A percentile compares a stretch with the other conserved stretches of the same genome.
Evolutionary conservation across 768 basidiomycete species (phyloP).

Genomic region (Leccinum pellstonianum): DNA sequence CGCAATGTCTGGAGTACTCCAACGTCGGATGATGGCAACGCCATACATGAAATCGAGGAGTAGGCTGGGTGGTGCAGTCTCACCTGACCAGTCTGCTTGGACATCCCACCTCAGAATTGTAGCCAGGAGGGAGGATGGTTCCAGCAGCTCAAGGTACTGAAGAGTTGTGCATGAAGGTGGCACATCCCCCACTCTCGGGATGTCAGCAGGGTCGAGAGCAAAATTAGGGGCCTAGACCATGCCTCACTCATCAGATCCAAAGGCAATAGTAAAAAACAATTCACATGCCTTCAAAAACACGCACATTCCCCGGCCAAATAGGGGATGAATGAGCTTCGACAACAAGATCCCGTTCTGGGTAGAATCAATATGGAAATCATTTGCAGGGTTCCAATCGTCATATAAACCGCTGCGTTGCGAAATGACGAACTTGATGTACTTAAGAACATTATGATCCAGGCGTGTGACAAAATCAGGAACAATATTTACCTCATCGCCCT

Average conservation of each 20-base stretch:
- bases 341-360: background rate
- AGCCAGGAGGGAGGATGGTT: background rate
- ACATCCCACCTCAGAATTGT: background rate
- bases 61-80: background rate
- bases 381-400: background rate
- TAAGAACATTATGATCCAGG: background rate
- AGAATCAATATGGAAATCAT: background rate
- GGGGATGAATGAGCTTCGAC: background rate
- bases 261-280: background rate
- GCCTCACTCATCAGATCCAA: background rate
- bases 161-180: background rate
- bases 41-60: background rate
- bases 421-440: background rate
- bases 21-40: background rate
- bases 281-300: background rate
- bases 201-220: background rate
- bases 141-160: background rate
- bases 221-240: background rate
- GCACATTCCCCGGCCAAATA: background rate
- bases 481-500: background rate
- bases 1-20: accelerated
- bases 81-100: background rate
- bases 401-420: background rate
- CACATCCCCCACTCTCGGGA: background rate
- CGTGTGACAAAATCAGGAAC: background rate